Evolutionary conservation across 1,284 basidiomycete genomes (phyloP).

Genomic region (Austroboletus olivaceoglutinosus): DNA sequence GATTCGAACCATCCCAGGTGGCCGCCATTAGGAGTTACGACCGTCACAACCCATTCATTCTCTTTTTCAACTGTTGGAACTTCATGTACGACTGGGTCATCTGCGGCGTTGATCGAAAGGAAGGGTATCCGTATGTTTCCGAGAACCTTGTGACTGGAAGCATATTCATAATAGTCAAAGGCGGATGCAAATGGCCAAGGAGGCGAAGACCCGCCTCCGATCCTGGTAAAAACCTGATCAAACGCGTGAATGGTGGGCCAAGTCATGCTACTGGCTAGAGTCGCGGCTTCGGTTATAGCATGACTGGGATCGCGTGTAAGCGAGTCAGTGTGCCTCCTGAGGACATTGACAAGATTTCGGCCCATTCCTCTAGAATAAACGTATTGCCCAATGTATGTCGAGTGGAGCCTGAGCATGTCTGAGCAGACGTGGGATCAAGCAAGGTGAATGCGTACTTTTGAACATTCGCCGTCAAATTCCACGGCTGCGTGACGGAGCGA

Average conservation of each 20-base stretch:
- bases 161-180: constrained; percentile 82
- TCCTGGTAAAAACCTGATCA: constrained; percentile 66
- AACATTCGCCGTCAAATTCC: constrained; percentile 67
- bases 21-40: constrained; percentile 78
- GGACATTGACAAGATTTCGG: constrained; percentile 67
- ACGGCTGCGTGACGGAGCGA: constrained; percentile 52
- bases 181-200: constrained; percentile 79
- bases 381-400: constrained; percentile 60
- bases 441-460: constrained; percentile 42
- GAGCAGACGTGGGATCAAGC: constrained; percentile 13
- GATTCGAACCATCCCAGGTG: constrained; percentile 94
- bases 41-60: constrained; percentile 69
- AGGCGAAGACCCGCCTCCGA: constrained; percentile 76
- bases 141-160: constrained; percentile 54
- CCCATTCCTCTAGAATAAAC: constrained; percentile 87
- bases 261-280: constrained; percentile 45
- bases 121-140: constrained; percentile 64
- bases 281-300: constrained; percentile 48
- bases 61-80: constrained; percentile 58
- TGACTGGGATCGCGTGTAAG: constrained; percentile 53
- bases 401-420: constrained; percentile 50
- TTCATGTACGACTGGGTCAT: constrained; percentile 84
- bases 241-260: constrained; percentile 60
- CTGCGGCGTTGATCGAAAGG: constrained; percentile 83
- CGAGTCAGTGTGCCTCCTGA: constrained; percentile 58